Base-by-base conservation (phyloP, 1,139 yeast species). In the Kodamaea fungicola region DNA sequence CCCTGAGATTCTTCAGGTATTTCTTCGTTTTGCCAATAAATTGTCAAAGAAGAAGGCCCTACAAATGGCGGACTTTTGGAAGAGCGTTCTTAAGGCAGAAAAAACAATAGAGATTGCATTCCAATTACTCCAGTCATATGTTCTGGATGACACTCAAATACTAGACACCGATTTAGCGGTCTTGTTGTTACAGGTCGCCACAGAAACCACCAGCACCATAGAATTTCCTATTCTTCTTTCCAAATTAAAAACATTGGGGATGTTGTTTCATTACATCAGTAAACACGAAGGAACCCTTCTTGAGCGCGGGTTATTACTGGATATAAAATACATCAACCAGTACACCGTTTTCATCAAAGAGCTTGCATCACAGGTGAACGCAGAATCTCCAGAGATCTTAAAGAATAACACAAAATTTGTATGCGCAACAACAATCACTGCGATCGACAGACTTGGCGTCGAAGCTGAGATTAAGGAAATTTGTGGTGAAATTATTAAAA, bases 381-480 rank as follows among this genome's bases (percentile, higher is more conserved):
- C 33, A 7, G 21, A 10, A 8, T 30, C 37, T 3, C 36, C 38
- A 6, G 47, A 45, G 8, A 45, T 58, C 1, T 40, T 65, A 13
- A 37, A 46, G 12, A 69, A 69, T 43, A 69, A 69, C 45, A 43
- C 64, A 10, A 58, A 57, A 43, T 69, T 58, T 42, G 58, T 68
- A 25, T 59, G 67, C 21, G 70, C 51, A 13, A 52, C 65, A 24
- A 52, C 62, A 33, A 44, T 45, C 27, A 41, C 40, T 21, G 30
- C 26, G 26, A 39, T 33, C 38, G 42, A 30, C 12, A 36, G 12
- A 4, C 30, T 34, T 30, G 32, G 34, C 1, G 28, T 38, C n/a
- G 22, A 28, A 8, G 4, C 23, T 3, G 10, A 29, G n/a, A 8
- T 29, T 8, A 19, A 16, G 12, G 9, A 5, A 12, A 19, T 19